A percentile compares a stretch with the other conserved stretches of the same genome.
These are phyloP conservation scores for Yamadazyma nakazawae DNA, from an alignment of 805 yeast species.

Conservation along the genomic window DNA sequence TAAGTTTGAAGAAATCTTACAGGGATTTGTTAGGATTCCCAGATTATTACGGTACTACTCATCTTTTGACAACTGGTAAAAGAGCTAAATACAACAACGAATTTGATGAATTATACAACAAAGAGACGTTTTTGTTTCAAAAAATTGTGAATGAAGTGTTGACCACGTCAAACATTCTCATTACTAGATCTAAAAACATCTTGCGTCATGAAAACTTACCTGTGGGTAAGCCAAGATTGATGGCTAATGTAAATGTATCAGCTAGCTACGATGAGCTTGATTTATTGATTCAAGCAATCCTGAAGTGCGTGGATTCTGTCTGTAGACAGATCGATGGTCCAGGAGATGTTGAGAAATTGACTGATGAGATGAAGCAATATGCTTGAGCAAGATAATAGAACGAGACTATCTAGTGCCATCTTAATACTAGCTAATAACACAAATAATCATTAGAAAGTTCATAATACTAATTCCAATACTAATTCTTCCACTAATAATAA, in stretches of 20 bases:
- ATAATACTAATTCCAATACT: no score
- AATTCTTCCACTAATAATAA: no score
- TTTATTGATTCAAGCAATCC: constrained; percentile 21
- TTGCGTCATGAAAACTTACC: constrained; percentile 75
- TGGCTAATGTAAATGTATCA: constrained; percentile 30
- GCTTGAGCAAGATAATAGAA: not conserved
- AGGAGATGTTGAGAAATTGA: constrained; percentile 25
- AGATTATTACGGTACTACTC: constrained; percentile 46
- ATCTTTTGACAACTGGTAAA: constrained; percentile 42
- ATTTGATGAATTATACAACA: constrained; percentile 43
- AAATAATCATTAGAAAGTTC: no score
- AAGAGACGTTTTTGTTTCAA: constrained; percentile 64
- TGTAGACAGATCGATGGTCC: constrained; percentile 21
- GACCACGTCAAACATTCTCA: constrained; percentile 49
- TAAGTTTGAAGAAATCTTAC: constrained; percentile 50
- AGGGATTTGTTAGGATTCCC: constrained; percentile 49
- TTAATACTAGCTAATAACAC: not conserved
- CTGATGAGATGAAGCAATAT: constrained; percentile 23
- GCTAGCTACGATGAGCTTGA: constrained; percentile 26
- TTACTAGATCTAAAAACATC: constrained; percentile 61
- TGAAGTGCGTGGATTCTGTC: constrained; percentile 19
- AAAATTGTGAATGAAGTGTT: constrained; percentile 58
- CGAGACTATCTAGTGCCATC: not conserved
- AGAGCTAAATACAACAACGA: constrained; percentile 39
- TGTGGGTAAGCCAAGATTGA: constrained; percentile 35